These are phyloP conservation scores for Trichoderma koningii DNA, from an alignment of 2,329 filamentous ascomycete genomes.

Conservation along the genomic window DNA sequence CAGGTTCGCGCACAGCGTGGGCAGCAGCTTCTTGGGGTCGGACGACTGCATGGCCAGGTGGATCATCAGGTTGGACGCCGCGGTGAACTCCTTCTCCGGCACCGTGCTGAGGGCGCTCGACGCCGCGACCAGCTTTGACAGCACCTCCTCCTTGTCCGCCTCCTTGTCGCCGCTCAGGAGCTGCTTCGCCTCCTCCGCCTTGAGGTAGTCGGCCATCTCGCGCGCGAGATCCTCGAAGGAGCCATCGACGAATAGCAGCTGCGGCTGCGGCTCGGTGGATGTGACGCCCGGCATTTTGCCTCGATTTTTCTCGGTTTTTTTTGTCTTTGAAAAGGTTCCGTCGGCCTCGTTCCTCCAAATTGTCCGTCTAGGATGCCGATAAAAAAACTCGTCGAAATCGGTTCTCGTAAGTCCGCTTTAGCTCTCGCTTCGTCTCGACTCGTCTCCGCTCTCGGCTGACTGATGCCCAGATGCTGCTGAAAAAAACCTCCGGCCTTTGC, in stretches of 20 bases:
- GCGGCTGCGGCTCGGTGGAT: slow-evolving; percentile 53
- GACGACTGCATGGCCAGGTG: slow-evolving; percentile 87
- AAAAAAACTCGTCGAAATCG: background rate
- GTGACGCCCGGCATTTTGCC: slow-evolving; percentile 39
- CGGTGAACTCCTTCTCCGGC: slow-evolving; percentile 94
- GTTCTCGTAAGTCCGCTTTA: slow-evolving; percentile 27
- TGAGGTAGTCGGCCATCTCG: slow-evolving; percentile 94
- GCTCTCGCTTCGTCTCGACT: slow-evolving; percentile 6
- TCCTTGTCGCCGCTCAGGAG: slow-evolving; percentile 72
- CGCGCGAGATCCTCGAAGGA: slow-evolving; percentile 88
- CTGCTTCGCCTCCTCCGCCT: slow-evolving; percentile 75
- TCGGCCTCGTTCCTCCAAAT: slow-evolving; percentile 19
- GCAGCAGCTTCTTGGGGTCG: slow-evolving; percentile 82
- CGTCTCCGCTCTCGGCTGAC: slow-evolving; percentile 2
- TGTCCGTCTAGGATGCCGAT: slow-evolving; percentile 14
- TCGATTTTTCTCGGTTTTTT: slow-evolving; percentile 5
- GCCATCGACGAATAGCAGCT: slow-evolving; percentile 81
- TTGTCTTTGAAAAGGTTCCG: slow-evolving; percentile 20
- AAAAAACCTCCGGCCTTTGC: background rate
- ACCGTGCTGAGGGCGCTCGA: slow-evolving; percentile 77
- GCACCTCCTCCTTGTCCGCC: slow-evolving; percentile 72
- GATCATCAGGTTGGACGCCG: slow-evolving; percentile 94
- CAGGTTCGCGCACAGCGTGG: slow-evolving; percentile 86
- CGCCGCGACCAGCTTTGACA: slow-evolving; percentile 85
- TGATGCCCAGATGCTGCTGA: slow-evolving; percentile 1